phyloP scores from a whole-genome alignment of 352 stramenopile species.

The Globisporangium rhizosaccharum region DNA sequence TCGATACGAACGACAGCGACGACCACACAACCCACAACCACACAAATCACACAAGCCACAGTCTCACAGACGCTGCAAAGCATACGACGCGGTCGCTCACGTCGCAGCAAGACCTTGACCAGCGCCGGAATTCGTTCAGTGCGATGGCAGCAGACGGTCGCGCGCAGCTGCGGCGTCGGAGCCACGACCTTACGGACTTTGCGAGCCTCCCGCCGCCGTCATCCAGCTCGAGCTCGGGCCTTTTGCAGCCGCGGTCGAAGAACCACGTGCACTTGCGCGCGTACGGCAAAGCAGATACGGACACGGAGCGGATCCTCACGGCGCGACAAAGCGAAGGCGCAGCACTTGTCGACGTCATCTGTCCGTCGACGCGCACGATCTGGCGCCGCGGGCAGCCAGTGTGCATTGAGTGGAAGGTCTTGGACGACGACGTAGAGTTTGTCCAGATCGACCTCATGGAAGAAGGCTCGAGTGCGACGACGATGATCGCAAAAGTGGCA shows the following conservation, averaged over 20 bases:
- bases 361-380: conserved; percentile 37
- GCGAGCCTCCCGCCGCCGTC: conserved; percentile 23
- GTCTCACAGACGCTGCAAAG: not conserved
- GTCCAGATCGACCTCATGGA: conserved; percentile 72
- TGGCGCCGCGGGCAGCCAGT: conserved; percentile 72
- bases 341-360: conserved; percentile 31
- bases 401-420: conserved; percentile 66
- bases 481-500: conserved; percentile 45
- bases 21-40: conserved; percentile 6
- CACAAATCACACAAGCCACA: conserved; percentile 9
- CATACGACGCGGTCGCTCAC: conserved; percentile 30
- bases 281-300: conserved; percentile 33
- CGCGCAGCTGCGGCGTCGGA: conserved; percentile 37
- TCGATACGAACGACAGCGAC: conserved; percentile 4
- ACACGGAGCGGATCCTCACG: conserved; percentile 14
- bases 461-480: conserved; percentile 56
- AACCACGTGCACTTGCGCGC: conserved; percentile 54
- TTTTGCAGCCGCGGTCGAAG: conserved; percentile 12
- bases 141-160: conserved; percentile 35
- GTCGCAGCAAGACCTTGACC: conserved; percentile 30
- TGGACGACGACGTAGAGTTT: conserved; percentile 38
- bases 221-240: conserved; percentile 8
- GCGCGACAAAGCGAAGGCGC: conserved; percentile 33
- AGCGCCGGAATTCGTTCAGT: conserved; percentile 37
- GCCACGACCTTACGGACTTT: conserved; percentile 35